Evolutionary conservation across 108 stramenopile genomes (phyloP), one percentile per base, ranked within the genome.

Genomic region (Parmales sp.): DNA sequence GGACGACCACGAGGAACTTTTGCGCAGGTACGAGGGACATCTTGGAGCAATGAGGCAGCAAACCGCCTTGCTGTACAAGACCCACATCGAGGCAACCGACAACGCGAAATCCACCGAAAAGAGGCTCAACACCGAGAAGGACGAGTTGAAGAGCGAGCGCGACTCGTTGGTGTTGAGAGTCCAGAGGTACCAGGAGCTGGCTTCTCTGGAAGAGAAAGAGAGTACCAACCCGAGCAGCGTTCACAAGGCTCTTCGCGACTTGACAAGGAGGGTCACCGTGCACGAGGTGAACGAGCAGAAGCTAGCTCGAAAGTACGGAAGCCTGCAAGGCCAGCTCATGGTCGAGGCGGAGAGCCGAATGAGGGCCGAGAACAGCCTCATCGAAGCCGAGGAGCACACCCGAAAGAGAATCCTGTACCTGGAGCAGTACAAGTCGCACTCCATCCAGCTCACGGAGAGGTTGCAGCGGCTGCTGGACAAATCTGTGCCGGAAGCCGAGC

Each of bases 281-380:
- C 72, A 48, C 36, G 77, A 77, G 65, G 80, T 81, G 0, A 81
- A 81, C 45, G 80, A 81, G 65, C 63, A 67, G 37, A 69, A 73
- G 19, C 75, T 81, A 22, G 72, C 76, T 0, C 50, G 80, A 31
- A 65, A 72, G 63, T 81, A 70, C 45, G 60, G 71, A 16, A 67
- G 71, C 20, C 8, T 74, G 19, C 38, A 70, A 26, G 77, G 75
- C 29, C 68, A 69, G 38, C 43, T 60, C 37, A 37, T 45, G 64
- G 41, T 26, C 0, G 64, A 45, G 49, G 43, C 64, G 31, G 43
- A 66, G 13, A 65, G 39, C 29, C 29, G 54, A 34, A 34, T 20
- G 6, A n/a, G 64, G 23, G 13, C 38, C 0, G 38, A 41, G 64
- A 65, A 41, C 16, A 7, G 71, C 48, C 71, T 79, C 64, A 45